Evolutionary conservation across 192 early-diverging fungal species (phyloP).

Genomic region (Oehlia diaphana): DNA sequence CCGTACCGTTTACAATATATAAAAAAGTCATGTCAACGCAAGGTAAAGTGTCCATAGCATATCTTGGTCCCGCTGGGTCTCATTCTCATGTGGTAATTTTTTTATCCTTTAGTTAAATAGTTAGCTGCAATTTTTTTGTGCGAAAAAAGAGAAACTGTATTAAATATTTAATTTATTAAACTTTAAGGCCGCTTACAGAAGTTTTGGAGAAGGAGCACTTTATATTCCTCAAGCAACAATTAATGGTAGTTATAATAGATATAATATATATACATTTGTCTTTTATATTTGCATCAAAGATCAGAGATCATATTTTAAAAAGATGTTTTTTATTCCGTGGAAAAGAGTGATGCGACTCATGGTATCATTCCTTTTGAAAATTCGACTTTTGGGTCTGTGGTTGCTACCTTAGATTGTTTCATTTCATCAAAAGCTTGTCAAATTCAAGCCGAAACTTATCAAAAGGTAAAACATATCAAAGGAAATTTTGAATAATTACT

Average conservation of each 20-base stretch:
- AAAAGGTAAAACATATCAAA: constrained; percentile 44
- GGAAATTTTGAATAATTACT: not conserved
- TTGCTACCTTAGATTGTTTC: constrained; percentile 83
- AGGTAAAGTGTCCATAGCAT: constrained; percentile 80
- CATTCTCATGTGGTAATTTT: constrained; percentile 78
- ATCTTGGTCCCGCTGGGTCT: constrained; percentile 87
- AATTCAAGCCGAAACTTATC: constrained; percentile 81
- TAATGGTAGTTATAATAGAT: constrained; percentile 21
- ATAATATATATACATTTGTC: not conserved
- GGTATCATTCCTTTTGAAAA: constrained; percentile 96
- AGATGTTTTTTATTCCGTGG: constrained; percentile 80
- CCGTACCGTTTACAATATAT: too few species aligned
- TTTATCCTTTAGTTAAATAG: not conserved
- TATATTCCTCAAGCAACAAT: constrained; percentile 70
- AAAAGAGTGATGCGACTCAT: constrained; percentile 72
- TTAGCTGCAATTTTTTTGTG: not conserved
- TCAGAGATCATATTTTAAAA: constrained; percentile 9
- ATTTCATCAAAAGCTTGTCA: constrained; percentile 57
- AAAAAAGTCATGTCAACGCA: constrained; percentile 49
- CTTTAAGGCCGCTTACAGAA: constrained; percentile 35
- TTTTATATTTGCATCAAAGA: not conserved
- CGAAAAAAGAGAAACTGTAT: not conserved
- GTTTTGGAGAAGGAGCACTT: constrained; percentile 78
- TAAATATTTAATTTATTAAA: not conserved
- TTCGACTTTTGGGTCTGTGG: constrained; percentile 84